Conservation (phyloP, 2,329 filamentous ascomycete species). For the Chrysosporium keratinophilum region DNA sequence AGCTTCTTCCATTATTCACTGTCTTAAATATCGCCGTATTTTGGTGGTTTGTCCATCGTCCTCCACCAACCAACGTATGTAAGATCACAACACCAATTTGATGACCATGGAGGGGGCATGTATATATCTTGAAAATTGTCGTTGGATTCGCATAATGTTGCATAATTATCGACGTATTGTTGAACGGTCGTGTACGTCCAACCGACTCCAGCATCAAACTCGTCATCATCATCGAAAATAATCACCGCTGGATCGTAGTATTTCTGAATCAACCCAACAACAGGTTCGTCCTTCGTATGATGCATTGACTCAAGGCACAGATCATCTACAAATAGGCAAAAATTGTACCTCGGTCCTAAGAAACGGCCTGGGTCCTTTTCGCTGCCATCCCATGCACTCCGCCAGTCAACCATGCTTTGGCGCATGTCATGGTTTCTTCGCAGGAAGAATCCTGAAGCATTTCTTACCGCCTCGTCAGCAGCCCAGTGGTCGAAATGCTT, state of each 20-base stretch:
- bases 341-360: conserved; percentile 1
- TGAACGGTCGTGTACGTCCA: conserved; percentile 3
- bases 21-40: too few relatives aligned
- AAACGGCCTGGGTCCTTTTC: neutral
- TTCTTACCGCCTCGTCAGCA: neutral
- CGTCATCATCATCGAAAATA: neutral
- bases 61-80: too few relatives aligned
- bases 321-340: conserved; percentile 3
- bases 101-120: too few relatives aligned
- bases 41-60: too few relatives aligned
- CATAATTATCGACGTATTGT: neutral
- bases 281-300: neutral
- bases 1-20: too few relatives aligned
- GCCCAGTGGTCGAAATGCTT: conserved; percentile 14
- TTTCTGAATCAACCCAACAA: too few relatives aligned
- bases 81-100: too few relatives aligned
- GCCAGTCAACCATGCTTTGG: neutral
- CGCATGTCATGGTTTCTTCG: neutral
- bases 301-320: conserved; percentile 6
- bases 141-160: too few relatives aligned
- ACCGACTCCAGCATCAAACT: neutral
- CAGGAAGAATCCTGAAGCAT: neutral
- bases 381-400: neutral
- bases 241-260: too few relatives aligned
- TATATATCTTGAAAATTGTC: too few relatives aligned